Conservation (phyloP, 2,329 filamentous ascomycete species). For the Fusarium sp. region DNA sequence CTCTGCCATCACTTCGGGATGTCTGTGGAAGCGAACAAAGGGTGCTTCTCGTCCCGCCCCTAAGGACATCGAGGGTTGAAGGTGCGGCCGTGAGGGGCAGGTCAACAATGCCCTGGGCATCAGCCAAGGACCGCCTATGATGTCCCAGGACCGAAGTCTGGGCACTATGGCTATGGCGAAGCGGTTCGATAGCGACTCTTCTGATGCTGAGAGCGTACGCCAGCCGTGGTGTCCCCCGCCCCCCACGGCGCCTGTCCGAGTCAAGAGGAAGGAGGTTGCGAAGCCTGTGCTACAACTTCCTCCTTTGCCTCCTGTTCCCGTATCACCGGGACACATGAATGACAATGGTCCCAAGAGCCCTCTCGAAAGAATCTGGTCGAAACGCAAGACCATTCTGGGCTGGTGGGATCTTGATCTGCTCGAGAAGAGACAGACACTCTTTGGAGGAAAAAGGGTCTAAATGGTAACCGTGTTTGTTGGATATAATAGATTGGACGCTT, state of each 20-base stretch:
- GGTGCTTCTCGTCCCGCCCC: conserved; percentile 47
- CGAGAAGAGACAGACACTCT: conserved; percentile 56
- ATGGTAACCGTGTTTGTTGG: conserved; percentile 17
- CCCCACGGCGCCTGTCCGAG: conserved; percentile 51
- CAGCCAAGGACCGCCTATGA: conserved; percentile 30
- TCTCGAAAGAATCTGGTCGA: conserved; percentile 47
- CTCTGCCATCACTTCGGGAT: conserved; percentile 66
- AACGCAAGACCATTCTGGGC: conserved; percentile 61
- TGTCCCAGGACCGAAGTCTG: conserved; percentile 49
- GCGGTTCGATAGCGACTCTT: conserved; percentile 49
- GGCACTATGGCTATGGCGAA: conserved; percentile 53
- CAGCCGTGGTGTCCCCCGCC: conserved; percentile 50
- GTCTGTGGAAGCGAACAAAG: conserved; percentile 72
- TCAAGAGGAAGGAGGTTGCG: conserved; percentile 43
- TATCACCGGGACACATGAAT: conserved; percentile 32
- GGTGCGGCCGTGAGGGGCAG: conserved; percentile 57
- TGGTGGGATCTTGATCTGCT: conserved; percentile 67
- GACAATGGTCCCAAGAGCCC: conserved; percentile 40
- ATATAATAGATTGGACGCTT: conserved; percentile 33
- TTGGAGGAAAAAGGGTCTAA: conserved; percentile 42
- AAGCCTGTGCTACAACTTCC: conserved; percentile 47
- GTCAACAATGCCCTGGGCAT: conserved; percentile 30
- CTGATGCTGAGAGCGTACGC: conserved; percentile 45
- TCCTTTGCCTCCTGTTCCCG: conserved; percentile 45
- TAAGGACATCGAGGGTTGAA: conserved; percentile 63